phyloP scores from a whole-genome alignment of 768 basidiomycete genomes.

The Ephemerocybe angulata region DNA sequence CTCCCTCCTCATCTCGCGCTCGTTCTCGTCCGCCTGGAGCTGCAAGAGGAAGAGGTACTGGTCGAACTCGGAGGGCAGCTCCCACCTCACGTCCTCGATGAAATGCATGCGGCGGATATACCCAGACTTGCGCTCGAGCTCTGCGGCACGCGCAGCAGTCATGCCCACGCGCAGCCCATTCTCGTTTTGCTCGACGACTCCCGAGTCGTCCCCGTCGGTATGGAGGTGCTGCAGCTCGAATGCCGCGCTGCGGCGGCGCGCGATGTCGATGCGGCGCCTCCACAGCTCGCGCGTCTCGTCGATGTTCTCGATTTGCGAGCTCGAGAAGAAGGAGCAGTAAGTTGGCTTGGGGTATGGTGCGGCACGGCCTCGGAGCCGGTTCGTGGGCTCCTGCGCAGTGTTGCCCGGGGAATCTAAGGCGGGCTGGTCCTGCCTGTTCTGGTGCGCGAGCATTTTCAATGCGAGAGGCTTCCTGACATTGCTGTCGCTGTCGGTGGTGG shows the following conservation, averaged over 20 bases:
- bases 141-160: neutral
- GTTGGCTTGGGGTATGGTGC: slow-evolving; percentile 2
- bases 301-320: neutral
- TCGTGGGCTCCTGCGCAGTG: neutral
- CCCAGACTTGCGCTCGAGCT: slow-evolving; percentile 6
- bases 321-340: slow-evolving; percentile 9
- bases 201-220: too few relatives aligned
- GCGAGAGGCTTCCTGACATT: neutral
- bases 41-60: slow-evolving; percentile 8
- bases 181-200: too few relatives aligned
- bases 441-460: neutral
- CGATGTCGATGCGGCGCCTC: slow-evolving; percentile 4
- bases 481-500: neutral
- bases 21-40: neutral
- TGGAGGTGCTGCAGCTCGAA: neutral
- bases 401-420: neutral
- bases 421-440: too few relatives aligned
- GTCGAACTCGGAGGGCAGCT: slow-evolving; percentile 8
- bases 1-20: neutral
- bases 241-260: neutral
- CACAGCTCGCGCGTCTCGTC: slow-evolving; percentile 6
- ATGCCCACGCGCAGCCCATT: neutral
- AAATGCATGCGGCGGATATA: slow-evolving; percentile 6
- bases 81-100: slow-evolving; percentile 7
- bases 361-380: neutral